Evolutionary conservation across 148 eudicot species (phyloP), one percentile per base, ranked within the genome.

Genomic region (Selenicereus undatus): DNA sequence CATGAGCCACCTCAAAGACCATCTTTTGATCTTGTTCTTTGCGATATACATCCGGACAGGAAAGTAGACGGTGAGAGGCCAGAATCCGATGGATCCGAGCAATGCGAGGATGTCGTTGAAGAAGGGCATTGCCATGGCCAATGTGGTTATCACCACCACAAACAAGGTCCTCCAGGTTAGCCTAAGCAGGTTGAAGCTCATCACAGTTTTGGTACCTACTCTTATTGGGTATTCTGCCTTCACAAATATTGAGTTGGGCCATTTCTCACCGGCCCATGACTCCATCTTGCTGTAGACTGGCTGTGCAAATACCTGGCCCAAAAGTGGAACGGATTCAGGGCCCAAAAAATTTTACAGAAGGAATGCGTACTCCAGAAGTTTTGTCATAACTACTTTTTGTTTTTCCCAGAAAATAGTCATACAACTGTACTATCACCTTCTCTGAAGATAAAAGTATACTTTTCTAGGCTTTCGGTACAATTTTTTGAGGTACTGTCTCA

Each of bases 101-200:
- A 87, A 62, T 0, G 85, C 85, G 9, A 87, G 81, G 78, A 84
- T 82, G 83, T 87, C 85, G 17, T 87, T 87, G 79, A 84, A 87
- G 81, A 87, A 84, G 2, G 89, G 87, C 80, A 87, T 76, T 29
- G 87, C 87, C 89, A 87, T 87, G 8, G 87, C 87, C 21, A 87
- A 39, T 45, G 74, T 80, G 21, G 89, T 87, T 68, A 68, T 78
- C 16, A 72, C 5, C 18, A 86, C 71, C 29, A 86, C 88, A 71
- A 83, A 81, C 30, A 76, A 13, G 5, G 80, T 86, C 30, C 88
- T 79, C 71, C 83, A 52, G 18, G 79, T 79, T 21, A 86, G 81
- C 73, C 88, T 86, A 29, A 86, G 84, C 27, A 79, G 35, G 84
- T 84, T 86, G 50, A 81, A 22, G 52, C 81, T 81, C 65, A 84